These are phyloP conservation scores for Fusarium avenaceum DNA, from an alignment of 2,329 filamentous ascomycete species.

Conservation along the genomic window DNA sequence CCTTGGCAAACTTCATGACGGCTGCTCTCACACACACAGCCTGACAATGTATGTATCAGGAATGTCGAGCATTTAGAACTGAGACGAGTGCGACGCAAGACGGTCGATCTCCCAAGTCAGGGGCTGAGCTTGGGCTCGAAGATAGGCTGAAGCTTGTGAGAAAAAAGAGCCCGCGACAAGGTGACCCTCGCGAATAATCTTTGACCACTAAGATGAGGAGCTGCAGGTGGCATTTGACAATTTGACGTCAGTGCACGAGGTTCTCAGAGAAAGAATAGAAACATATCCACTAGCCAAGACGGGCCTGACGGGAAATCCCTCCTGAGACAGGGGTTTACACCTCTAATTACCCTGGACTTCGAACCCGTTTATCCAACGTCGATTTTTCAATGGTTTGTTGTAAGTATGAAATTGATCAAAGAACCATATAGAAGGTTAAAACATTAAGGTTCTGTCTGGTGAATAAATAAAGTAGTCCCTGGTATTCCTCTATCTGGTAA, in stretches of 20 bases:
- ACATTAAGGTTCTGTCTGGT: background rate
- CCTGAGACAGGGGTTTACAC: constrained; percentile 1
- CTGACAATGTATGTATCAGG: constrained; percentile 22
- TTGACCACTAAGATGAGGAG: constrained; percentile 9
- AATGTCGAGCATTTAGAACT: constrained; percentile 35
- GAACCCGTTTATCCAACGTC: background rate
- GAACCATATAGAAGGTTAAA: no score
- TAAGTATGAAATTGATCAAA: background rate
- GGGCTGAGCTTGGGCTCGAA: background rate
- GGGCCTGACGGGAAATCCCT: constrained; percentile 9
- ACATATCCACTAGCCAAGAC: constrained; percentile 27
- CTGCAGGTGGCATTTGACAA: background rate
- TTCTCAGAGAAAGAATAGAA: constrained; percentile 6
- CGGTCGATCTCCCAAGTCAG: background rate
- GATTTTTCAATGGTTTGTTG: background rate
- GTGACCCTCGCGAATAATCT: constrained; percentile 29
- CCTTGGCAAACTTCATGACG: constrained; percentile 77
- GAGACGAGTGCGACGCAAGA: constrained; percentile 7
- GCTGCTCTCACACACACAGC: constrained; percentile 20
- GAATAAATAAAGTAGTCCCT: background rate
- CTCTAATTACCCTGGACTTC: constrained; percentile 26
- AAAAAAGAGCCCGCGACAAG: constrained; percentile 13
- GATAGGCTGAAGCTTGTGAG: background rate
- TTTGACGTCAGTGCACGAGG: constrained; percentile 46
- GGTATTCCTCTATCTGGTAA: no score